These are phyloP conservation scores for Austropuccinia psidii DNA, from an alignment of 1,284 basidiomycete genomes.

Conservation along the genomic window DNA sequence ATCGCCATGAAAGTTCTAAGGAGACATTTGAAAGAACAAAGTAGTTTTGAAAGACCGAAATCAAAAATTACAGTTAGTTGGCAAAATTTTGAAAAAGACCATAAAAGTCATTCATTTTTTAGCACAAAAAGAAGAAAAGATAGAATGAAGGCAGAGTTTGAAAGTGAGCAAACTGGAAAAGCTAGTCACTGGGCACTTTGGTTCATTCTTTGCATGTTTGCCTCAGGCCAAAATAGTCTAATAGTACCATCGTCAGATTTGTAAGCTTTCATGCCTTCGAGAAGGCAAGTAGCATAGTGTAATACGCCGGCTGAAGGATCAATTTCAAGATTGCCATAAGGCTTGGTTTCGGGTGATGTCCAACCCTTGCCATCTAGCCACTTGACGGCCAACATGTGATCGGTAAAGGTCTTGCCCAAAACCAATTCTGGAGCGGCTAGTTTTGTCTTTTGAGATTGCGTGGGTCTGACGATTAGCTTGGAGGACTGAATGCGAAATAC, in stretches of 20 bases:
- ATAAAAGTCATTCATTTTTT: slow-evolving; percentile 52
- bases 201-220: slow-evolving; percentile 80
- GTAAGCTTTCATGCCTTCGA: slow-evolving; percentile 97
- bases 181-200: slow-evolving; percentile 61
- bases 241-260: slow-evolving; percentile 67
- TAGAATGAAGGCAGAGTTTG: slow-evolving; percentile 1
- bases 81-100: slow-evolving; percentile 38
- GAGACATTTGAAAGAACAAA: not conserved
- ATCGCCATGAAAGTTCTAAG: slow-evolving; percentile 64
- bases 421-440: slow-evolving; percentile 50
- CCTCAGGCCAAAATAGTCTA: slow-evolving; percentile 88
- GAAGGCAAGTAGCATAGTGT: slow-evolving; percentile 81
- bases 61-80: slow-evolving; percentile 34
- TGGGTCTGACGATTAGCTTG: slow-evolving; percentile 38
- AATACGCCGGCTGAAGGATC: slow-evolving; percentile 80
- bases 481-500: slow-evolving; percentile 37
- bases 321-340: slow-evolving; percentile 67
- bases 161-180: slow-evolving; percentile 58
- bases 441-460: slow-evolving; percentile 44
- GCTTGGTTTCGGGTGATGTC: slow-evolving; percentile 72
- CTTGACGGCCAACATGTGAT: slow-evolving; percentile 83
- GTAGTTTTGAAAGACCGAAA: not conserved
- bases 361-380: slow-evolving; percentile 70
- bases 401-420: slow-evolving; percentile 60
- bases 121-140: slow-evolving; percentile 49